Base-by-base conservation (phyloP, 2,329 filamentous ascomycete genomes). In the Mycosphaerella arachidis region DNA sequence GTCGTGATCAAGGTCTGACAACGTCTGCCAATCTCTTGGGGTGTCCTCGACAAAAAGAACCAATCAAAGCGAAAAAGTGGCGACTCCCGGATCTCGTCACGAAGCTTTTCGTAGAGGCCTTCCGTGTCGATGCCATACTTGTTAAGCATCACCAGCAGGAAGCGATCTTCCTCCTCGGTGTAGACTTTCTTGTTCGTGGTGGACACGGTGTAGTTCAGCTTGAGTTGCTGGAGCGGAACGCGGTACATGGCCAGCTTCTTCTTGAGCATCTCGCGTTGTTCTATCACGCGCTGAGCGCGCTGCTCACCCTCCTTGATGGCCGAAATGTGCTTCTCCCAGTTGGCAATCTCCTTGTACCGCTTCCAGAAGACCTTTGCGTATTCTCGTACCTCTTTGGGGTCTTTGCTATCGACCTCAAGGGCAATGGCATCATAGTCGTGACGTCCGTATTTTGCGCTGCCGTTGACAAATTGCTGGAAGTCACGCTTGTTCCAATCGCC, bases 181-280 rank as follows among this genome's bases (percentile, higher is more conserved):
- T 99, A 99, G 0, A 99, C 92, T 79, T 99, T 99, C 81, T 99
- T 99, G 84, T 99, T 99, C 9, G 95, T 99, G 1, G 94, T 99
- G 6, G 92, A 96, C 30, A 99, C 94, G 0, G 92, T 96, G 77
- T 99, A 99, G 78, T 96, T 97, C 79, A 99, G 92, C 81, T 96
- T 96, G 71, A 99, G 86, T 76, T 99, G 94, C 75, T 99, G 94
- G 16, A 99, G 83, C 27, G 94, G 95, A 53, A 97, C 93, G n/a
- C 94, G 89, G 74, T 96, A 97, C 81, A 94, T 91, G 69, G 88
- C 84, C 84, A 99, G 90, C 84, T 99, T 99, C 84, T 92, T 95
- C 64, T 88, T 86, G 57, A 99, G 83, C 80, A 97, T 88, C 76
- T 95, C 93, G 63, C 91, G 89, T 75, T 97, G 93, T 73, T 96